Evolutionary conservation across 1,139 yeast genomes (phyloP).

Genomic region (Saccharomyces pastorianus): DNA sequence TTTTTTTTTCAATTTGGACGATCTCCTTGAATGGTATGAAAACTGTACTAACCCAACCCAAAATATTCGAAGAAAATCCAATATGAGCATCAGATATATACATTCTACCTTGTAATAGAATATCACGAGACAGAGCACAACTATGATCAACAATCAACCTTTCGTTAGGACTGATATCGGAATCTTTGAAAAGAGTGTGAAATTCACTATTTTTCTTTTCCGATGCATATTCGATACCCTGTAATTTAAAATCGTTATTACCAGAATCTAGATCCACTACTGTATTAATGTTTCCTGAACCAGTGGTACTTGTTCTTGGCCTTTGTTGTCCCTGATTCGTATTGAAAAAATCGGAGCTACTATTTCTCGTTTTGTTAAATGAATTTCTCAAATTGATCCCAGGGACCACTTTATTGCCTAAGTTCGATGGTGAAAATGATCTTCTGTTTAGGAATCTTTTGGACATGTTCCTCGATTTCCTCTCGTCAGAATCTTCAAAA

Average conservation of each 20-base stretch:
- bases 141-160: conserved; percentile 54
- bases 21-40: too few species aligned
- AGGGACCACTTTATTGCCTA: conserved; percentile 26
- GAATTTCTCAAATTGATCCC: conserved; percentile 19
- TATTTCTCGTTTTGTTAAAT: conserved; percentile 15
- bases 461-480: too few species aligned
- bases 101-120: conserved; percentile 63
- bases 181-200: conserved; percentile 50
- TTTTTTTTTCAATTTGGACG: too few species aligned
- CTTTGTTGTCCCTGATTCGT: conserved; percentile 1
- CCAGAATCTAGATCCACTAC: conserved; percentile 13
- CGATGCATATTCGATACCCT: conserved; percentile 29
- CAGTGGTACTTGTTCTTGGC: conserved; percentile 16
- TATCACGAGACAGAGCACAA: conserved; percentile 67
- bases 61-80: too few species aligned
- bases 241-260: conserved; percentile 16
- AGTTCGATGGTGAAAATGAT: conserved; percentile 18
- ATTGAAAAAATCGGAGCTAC: conserved; percentile 4
- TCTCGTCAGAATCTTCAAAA: conserved; percentile 8
- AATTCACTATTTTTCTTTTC: conserved; percentile 53
- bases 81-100: conserved; percentile 49
- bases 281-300: conserved; percentile 13
- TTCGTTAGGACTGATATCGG: conserved; percentile 43
- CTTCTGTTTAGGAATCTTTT: too few species aligned
- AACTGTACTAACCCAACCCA: too few species aligned